Evolutionary conservation across 306 rosid species (phyloP).

Genomic region (Malus sieversii): DNA sequence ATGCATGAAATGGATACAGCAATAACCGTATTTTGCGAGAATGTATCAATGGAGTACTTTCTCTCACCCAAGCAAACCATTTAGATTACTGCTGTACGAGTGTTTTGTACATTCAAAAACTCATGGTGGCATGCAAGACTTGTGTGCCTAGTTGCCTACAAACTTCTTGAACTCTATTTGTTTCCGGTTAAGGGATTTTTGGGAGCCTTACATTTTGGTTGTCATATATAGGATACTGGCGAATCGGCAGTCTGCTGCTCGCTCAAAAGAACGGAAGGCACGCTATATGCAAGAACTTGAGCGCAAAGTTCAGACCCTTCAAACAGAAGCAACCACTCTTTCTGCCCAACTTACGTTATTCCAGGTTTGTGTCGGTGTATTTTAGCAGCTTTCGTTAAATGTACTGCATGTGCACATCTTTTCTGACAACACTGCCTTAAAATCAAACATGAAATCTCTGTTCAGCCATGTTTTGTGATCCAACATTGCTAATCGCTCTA

Average conservation of each 20-base stretch:
- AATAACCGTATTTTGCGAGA: not conserved
- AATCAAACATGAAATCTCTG: not conserved
- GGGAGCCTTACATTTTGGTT: slow-evolving; percentile 18
- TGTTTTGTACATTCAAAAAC: no score
- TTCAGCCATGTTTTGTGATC: not conserved
- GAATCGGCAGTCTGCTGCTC: slow-evolving; percentile 98
- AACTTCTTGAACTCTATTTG: not conserved
- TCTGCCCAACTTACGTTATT: slow-evolving; percentile 91
- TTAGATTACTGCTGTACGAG: not conserved
- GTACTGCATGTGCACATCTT: not conserved
- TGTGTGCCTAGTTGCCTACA: not conserved
- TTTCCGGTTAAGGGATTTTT: not conserved
- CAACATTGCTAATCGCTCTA: not conserved
- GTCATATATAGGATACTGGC: slow-evolving; percentile 67
- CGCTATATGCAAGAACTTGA: slow-evolving; percentile 95
- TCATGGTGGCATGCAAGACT: not conserved
- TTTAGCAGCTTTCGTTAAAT: not conserved
- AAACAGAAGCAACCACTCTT: slow-evolving; percentile 98
- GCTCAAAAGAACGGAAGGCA: slow-evolving; percentile 96
- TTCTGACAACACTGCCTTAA: not conserved
- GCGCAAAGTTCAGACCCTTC: slow-evolving; percentile 98
- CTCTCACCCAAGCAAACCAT: not conserved
- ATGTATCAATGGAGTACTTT: not conserved
- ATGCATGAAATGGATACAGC: not conserved
- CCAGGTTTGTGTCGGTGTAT: slow-evolving; percentile 55